phyloP scores from a whole-genome alignment of 2,329 filamentous ascomycete genomes.

The Lasiodiplodia sp. region DNA sequence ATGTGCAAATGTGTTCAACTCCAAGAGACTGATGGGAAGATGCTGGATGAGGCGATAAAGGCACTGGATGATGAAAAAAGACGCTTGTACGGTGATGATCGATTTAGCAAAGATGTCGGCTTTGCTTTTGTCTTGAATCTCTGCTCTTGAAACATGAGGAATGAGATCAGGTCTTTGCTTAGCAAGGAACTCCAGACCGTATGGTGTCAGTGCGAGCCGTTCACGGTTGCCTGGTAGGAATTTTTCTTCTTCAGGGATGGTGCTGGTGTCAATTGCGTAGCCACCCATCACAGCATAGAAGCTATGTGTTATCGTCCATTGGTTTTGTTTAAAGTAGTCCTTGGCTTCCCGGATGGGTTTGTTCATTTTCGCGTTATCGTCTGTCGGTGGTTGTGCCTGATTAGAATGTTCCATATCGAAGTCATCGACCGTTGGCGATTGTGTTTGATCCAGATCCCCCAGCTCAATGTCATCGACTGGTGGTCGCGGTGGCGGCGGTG shows the following conservation, averaged over 20 bases:
- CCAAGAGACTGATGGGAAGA: conserved; percentile 54
- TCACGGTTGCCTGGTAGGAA: background rate
- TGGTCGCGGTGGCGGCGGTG: too few relatives aligned
- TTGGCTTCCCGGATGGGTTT: too few relatives aligned
- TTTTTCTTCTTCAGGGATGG: background rate
- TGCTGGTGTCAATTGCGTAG: background rate
- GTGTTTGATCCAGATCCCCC: background rate
- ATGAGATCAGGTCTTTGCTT: background rate
- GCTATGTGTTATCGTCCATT: background rate
- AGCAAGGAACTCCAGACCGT: background rate
- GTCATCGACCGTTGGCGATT: background rate
- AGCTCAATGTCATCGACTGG: background rate
- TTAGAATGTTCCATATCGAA: too few relatives aligned
- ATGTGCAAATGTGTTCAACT: background rate
- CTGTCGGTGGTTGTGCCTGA: too few relatives aligned
- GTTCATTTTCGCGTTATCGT: too few relatives aligned
- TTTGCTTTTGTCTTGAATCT: conserved; percentile 38
- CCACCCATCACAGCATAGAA: background rate
- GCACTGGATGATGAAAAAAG: conserved; percentile 44
- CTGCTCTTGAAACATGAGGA: background rate
- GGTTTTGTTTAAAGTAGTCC: too few relatives aligned
- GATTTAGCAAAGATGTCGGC: conserved; percentile 40
- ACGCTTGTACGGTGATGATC: conserved; percentile 39
- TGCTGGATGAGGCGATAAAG: conserved; percentile 36
- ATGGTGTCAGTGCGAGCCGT: background rate